These are phyloP conservation scores for Trypanosoma theileri DNA, from an alignment of 208 protist species.

Conservation along the genomic window DNA sequence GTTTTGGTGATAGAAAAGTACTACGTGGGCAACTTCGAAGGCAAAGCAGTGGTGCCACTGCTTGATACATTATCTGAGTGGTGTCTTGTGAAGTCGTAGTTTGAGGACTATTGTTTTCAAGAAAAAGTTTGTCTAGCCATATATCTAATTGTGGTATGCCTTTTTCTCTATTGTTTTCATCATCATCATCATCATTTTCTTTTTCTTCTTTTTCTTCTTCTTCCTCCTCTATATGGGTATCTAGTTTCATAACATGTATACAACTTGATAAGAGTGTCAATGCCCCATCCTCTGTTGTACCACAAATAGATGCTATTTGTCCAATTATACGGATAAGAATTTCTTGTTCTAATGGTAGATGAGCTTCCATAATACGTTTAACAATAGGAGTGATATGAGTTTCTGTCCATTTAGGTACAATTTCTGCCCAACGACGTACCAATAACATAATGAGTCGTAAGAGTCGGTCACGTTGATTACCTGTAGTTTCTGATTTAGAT, in stretches of 20 bases:
- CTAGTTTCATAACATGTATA: conserved; percentile 16
- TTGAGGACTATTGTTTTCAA: background rate
- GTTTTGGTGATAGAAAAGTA: conserved; percentile 2
- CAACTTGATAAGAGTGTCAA: conserved; percentile 10
- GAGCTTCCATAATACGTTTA: conserved; percentile 15
- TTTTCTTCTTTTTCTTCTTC: background rate
- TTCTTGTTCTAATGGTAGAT: conserved; percentile 22
- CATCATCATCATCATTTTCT: background rate
- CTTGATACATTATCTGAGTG: conserved; percentile 25
- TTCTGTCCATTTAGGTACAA: conserved; percentile 16
- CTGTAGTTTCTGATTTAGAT: background rate
- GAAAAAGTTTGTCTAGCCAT: conserved; percentile 19
- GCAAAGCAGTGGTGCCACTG: conserved; percentile 57
- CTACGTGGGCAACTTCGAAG: conserved; percentile 39
- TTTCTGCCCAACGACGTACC: conserved; percentile 17
- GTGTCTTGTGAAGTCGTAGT: background rate
- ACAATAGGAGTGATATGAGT: conserved; percentile 2
- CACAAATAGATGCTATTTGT: conserved; percentile 19
- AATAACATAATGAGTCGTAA: conserved; percentile 18
- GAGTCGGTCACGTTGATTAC: background rate
- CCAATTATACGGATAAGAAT: conserved; percentile 21
- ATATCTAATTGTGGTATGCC: background rate
- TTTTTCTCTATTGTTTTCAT: background rate
- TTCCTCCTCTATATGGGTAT: background rate
- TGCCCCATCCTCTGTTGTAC: conserved; percentile 11